Percentiles rank a stretch among this genome's conserved stretches.
Evolutionary conservation across 208 protist species (phyloP).

Genomic region (Herpetomonas samuelpessoai): DNA sequence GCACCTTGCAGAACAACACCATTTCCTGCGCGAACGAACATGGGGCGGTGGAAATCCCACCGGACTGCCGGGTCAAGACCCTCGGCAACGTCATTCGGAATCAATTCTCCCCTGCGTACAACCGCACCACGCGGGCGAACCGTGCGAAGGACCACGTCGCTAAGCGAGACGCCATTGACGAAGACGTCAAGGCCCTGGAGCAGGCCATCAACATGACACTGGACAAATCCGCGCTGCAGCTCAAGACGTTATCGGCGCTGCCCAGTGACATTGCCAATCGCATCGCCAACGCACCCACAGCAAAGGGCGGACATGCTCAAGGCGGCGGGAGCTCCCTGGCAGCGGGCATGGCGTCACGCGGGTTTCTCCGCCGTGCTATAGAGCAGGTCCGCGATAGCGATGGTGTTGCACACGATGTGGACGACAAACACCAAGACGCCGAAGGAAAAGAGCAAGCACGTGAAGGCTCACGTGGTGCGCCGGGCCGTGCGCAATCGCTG

Average conservation of each 20-base stretch:
- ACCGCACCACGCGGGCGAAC: conserved; percentile 42
- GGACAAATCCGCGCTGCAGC: conserved; percentile 7
- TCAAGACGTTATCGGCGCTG: conserved; percentile 13
- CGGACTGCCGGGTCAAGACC: conserved; percentile 44
- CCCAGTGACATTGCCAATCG: conserved; percentile 15
- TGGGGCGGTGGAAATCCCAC: conserved; percentile 56
- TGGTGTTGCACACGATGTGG: too few species aligned
- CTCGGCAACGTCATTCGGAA: conserved; percentile 73
- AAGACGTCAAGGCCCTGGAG: conserved; percentile 30
- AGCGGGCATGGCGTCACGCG: conserved; percentile 13
- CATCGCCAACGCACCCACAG: conserved; percentile 11
- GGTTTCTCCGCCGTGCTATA: conserved; percentile 8
- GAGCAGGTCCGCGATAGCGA: neutral
- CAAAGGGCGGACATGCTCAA: too few species aligned
- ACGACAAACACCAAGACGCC: neutral
- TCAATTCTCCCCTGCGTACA: conserved; percentile 86
- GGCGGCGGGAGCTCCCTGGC: conserved; percentile 5
- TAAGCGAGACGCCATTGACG: conserved; percentile 23
- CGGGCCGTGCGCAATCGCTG: too few species aligned
- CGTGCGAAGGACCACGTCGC: conserved; percentile 54
- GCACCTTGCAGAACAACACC: conserved; percentile 62
- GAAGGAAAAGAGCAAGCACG: neutral
- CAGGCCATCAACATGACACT: conserved; percentile 8
- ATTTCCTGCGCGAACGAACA: conserved; percentile 63
- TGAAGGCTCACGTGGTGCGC: neutral